Conservation (phyloP, 1,139 yeast species). For the Kazachstania sp. region DNA sequence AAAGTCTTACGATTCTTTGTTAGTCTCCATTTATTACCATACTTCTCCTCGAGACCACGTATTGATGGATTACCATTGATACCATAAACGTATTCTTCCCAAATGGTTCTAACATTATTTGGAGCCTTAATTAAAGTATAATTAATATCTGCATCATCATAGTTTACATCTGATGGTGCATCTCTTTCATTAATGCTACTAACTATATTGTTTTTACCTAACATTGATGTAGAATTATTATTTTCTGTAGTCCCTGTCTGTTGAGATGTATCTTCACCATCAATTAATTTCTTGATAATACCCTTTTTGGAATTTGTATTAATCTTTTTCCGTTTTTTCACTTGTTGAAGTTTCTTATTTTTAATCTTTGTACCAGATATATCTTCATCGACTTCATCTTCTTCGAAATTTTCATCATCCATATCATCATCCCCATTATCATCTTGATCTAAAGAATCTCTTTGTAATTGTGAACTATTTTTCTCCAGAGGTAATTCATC, state of each 20-base stretch:
- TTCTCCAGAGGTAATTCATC: not conserved
- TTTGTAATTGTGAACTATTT: not conserved
- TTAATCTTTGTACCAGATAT: constrained; percentile 1
- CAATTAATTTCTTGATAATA: not conserved
- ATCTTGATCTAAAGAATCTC: constrained; percentile 6
- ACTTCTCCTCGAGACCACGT: constrained; percentile 29
- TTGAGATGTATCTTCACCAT: not conserved
- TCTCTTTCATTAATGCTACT: not conserved
- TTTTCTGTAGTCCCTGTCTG: not conserved
- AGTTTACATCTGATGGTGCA: not conserved
- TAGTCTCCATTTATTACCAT: constrained; percentile 33
- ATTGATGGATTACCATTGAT: constrained; percentile 33
- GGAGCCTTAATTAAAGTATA: constrained; percentile 31
- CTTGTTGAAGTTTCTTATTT: constrained; percentile 6
- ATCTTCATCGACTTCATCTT: constrained; percentile 18
- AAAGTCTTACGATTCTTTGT: constrained; percentile 30
- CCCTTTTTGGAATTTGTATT: not conserved
- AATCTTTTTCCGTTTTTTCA: constrained; percentile 5
- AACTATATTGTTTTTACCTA: not conserved
- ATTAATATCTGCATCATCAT: constrained; percentile 11
- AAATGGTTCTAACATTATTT: constrained; percentile 29
- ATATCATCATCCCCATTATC: constrained; percentile 11
- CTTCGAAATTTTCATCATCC: constrained; percentile 12
- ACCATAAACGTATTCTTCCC: constrained; percentile 33
- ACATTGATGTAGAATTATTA: not conserved